Conservation (phyloP, 495 filamentous ascomycete species). For the Penicillium cinerascens region DNA sequence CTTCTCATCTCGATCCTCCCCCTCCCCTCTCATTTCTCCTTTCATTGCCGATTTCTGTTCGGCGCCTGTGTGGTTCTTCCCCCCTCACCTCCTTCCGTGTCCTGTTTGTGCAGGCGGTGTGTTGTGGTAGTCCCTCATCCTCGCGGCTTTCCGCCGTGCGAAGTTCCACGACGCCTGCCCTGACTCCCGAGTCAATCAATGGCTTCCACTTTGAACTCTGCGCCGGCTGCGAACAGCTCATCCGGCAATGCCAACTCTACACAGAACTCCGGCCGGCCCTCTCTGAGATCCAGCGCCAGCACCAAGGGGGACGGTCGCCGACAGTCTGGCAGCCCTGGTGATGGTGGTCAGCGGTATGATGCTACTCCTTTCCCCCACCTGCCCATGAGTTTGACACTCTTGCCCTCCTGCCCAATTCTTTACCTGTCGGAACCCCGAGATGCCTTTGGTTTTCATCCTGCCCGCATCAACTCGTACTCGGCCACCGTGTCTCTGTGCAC, state of each 20-base stretch:
- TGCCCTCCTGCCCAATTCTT: slow-evolving; percentile 1
- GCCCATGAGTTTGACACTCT: not conserved
- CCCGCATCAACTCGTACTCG: slow-evolving; percentile 5
- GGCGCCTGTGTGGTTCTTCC: slow-evolving; percentile 3
- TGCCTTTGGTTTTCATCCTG: slow-evolving; percentile 3
- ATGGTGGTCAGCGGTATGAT: slow-evolving; percentile 53
- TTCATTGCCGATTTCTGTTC: not conserved
- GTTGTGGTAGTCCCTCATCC: slow-evolving; percentile 33
- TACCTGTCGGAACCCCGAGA: slow-evolving; percentile 4
- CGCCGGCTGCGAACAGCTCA: slow-evolving; percentile 43
- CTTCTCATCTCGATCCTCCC: slow-evolving; percentile 1
- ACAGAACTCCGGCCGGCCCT: slow-evolving; percentile 41
- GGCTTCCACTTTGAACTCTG: slow-evolving; percentile 50
- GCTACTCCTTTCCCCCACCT: not conserved
- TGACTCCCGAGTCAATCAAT: slow-evolving; percentile 40
- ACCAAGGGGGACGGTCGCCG: slow-evolving; percentile 55
- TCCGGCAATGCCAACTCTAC: slow-evolving; percentile 43
- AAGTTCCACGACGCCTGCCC: slow-evolving; percentile 40
- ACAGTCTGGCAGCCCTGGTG: slow-evolving; percentile 54
- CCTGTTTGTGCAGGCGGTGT: slow-evolving; percentile 44
- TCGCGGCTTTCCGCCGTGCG: slow-evolving; percentile 38
- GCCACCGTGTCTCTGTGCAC: slow-evolving; percentile 12
- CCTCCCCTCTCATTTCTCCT: slow-evolving; percentile 1
- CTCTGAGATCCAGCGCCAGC: slow-evolving; percentile 49
- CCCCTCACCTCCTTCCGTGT: slow-evolving; percentile 16